Conservation (phyloP, 306 rosid species). For the Lathyrus sativus region DNA sequence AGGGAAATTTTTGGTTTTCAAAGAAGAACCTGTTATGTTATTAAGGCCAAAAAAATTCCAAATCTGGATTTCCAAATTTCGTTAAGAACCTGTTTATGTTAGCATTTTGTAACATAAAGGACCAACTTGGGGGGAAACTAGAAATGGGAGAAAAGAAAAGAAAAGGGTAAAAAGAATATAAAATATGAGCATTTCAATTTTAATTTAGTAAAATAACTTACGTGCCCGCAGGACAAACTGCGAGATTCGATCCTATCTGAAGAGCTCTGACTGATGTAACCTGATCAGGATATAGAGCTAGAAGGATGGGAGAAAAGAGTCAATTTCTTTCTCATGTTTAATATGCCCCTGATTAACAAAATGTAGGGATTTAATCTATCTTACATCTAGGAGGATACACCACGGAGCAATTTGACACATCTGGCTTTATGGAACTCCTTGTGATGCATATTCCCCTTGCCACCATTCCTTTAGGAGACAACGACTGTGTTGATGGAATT, state of each 20-base stretch:
- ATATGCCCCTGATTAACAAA: constrained; percentile 29
- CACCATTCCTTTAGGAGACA: constrained; percentile 56
- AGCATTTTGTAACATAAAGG: not conserved
- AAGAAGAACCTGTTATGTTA: no score
- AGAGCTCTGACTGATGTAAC: constrained; percentile 69
- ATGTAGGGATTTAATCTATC: constrained; percentile 35
- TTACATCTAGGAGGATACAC: constrained; percentile 91
- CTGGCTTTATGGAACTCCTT: constrained; percentile 64
- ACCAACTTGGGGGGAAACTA: not conserved
- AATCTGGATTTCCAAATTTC: no score
- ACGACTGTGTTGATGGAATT: constrained; percentile 44
- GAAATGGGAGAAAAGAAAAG: not conserved
- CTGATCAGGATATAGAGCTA: constrained; percentile 85
- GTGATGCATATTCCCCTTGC: constrained; percentile 94
- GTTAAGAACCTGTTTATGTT: no score
- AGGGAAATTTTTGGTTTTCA: no score
- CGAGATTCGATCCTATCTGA: constrained; percentile 78
- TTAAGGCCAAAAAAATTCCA: no score
- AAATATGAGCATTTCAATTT: not conserved
- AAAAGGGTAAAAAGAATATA: constrained; percentile 11
- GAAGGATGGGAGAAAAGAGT: constrained; percentile 26
- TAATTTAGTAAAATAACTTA: constrained; percentile 50
- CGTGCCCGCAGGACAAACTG: constrained; percentile 81
- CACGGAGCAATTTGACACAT: constrained; percentile 60
- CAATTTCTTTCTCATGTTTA: constrained; percentile 21